phyloP scores from a whole-genome alignment of 2,329 filamentous ascomycete genomes.

The Chaetomium strumarium region DNA sequence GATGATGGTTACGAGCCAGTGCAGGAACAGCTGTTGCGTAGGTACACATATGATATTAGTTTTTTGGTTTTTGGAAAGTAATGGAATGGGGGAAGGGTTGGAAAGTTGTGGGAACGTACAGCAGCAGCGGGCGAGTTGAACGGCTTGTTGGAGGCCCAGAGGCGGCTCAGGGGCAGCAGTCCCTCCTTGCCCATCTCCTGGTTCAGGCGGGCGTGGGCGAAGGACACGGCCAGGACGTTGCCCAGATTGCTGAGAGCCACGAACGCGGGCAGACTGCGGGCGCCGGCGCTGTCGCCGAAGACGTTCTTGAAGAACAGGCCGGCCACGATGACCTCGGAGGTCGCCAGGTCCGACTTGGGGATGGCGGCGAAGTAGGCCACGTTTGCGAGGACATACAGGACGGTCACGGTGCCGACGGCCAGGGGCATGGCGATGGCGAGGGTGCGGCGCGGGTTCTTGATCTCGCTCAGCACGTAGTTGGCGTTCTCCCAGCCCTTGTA shows the following conservation, averaged over 20 bases:
- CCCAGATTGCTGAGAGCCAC: slow-evolving; percentile 57
- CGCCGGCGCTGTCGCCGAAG: slow-evolving; percentile 47
- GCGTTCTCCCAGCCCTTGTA: slow-evolving; percentile 61
- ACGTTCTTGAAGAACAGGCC: slow-evolving; percentile 56
- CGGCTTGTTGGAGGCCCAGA: slow-evolving; percentile 64
- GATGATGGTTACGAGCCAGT: slow-evolving; percentile 60
- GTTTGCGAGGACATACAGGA: slow-evolving; percentile 58
- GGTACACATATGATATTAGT: background rate
- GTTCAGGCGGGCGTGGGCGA: slow-evolving; percentile 52
- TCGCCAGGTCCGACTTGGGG: slow-evolving; percentile 50
- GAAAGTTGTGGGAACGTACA: slow-evolving; percentile 8
- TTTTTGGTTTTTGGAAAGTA: background rate
- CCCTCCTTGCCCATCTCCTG: slow-evolving; percentile 66
- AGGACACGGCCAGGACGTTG: slow-evolving; percentile 56
- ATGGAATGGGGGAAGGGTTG: background rate
- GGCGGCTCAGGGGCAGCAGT: slow-evolving; percentile 56
- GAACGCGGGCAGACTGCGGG: slow-evolving; percentile 37
- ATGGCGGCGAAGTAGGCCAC: slow-evolving; percentile 61
- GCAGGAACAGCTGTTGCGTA: slow-evolving; percentile 51
- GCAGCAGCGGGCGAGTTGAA: slow-evolving; percentile 58
- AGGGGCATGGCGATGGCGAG: slow-evolving; percentile 53
- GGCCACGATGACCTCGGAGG: slow-evolving; percentile 54
- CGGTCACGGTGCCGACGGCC: slow-evolving; percentile 51
- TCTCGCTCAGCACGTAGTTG: slow-evolving; percentile 54
- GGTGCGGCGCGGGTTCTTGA: slow-evolving; percentile 24